Base-by-base conservation (phyloP, 345 rosid species). In the Rhodomyrtus tomentosa region DNA sequence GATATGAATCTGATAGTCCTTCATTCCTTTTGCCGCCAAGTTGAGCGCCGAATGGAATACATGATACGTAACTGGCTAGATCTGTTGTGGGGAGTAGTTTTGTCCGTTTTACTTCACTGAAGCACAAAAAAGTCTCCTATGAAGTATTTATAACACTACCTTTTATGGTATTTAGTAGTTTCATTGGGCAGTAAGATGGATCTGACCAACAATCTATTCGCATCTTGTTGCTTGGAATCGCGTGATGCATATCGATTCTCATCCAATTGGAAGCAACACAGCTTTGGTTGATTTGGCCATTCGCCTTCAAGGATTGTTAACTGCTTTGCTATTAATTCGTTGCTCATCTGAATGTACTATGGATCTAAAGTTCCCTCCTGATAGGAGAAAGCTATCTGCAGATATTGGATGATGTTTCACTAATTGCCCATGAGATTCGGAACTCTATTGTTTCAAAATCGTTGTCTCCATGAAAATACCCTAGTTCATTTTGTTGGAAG, bases 401-500 rank as follows among this genome's bases (percentile, higher is more conserved):
- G 10, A 4, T 0, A 1, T 68, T 7, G 79, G 36, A 68, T 68
- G 7, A 0, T 36, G 45, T 68, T 68, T 36, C 7, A 5, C 79
- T 68, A 42, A 68, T 68, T 18, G 79, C 13, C 13, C 79, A 18
- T 36, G 45, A 36, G 79, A 24, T 68, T 36, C 76, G 36, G 0
- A 32, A 32, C 42, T 62, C 24, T 29, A 0, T 6, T 1, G 14
- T 68, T 68, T 68, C 25, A 18, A 2, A 0, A 36, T 36, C 3
- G 14, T 36, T 9, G 0, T 32, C 45, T 68, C 45, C 79, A 36
- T 9, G 79, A 36, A 68, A 68, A 68, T 68, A 45, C 0, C 76
- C 76, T 32, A 7, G 0, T 68, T 68, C 25, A 0, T 68, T 18
- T 68, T 0, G 0, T 0, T 0, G 0, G 45, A 68, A 18, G 45